Conservation (phyloP, 345 rosid genomes). For the Eutrema japonicum region DNA sequence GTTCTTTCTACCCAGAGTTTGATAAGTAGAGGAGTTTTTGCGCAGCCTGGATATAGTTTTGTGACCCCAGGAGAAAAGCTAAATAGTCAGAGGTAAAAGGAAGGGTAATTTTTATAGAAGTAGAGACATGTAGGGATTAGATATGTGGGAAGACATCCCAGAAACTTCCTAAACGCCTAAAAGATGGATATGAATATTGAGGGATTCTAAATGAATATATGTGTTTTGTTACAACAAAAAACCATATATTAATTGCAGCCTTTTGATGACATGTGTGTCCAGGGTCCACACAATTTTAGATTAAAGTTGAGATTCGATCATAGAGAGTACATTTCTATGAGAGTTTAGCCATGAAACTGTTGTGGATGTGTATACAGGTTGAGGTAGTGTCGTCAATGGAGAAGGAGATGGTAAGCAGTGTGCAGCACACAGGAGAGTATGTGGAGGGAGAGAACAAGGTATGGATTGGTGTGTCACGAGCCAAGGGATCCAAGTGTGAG, state of each 20-base stretch:
- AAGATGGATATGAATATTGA: not conserved
- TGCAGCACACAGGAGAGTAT: conserved; percentile 66
- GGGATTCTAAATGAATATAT: not conserved
- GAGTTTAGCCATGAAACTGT: conserved; percentile 14
- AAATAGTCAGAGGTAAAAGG: not conserved
- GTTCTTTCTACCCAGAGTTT: conserved; percentile 13
- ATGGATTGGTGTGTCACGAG: conserved; percentile 88
- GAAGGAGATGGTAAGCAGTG: conserved; percentile 43
- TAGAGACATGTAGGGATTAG: not conserved
- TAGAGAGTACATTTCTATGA: not conserved
- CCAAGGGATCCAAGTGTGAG: conserved; percentile 84
- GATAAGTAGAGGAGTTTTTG: not conserved
- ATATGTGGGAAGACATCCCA: not conserved
- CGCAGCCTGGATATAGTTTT: not conserved
- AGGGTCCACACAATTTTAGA: not conserved
- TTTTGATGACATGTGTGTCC: not conserved
- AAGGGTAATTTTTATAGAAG: conserved; percentile 6
- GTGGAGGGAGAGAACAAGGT: conserved; percentile 54
- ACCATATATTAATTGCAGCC: not conserved
- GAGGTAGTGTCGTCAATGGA: conserved; percentile 58
- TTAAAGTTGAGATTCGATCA: not conserved
- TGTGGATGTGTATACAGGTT: conserved; percentile 52
- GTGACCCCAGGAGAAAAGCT: not conserved
- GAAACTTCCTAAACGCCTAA: conserved; percentile 3
- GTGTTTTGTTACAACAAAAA: not conserved